phyloP scores from a whole-genome alignment of 2,329 filamentous ascomycete species.

The Stagonosporopsis vannaccii region DNA sequence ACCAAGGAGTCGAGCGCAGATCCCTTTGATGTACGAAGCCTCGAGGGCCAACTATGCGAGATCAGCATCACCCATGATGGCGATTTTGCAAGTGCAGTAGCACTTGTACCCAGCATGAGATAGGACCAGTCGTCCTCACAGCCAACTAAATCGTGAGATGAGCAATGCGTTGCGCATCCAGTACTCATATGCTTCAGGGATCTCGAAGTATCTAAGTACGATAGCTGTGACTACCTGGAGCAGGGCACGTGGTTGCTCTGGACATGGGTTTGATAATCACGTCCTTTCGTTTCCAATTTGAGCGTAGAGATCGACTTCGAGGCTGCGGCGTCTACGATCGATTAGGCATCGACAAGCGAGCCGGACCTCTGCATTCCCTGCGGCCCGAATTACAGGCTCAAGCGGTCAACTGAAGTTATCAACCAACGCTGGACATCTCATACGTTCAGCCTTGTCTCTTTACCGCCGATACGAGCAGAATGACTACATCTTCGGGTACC shows the following conservation, averaged over 20 bases:
- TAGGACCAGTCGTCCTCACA: background rate
- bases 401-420: constrained; percentile 9
- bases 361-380: background rate
- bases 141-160: background rate
- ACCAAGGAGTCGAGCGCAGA: background rate
- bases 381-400: constrained; percentile 12
- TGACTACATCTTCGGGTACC: background rate
- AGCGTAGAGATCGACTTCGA: constrained; percentile 6
- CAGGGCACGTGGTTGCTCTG: background rate
- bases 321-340: constrained; percentile 9
- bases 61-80: constrained; percentile 89
- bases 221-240: background rate
- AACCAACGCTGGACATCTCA: background rate
- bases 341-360: constrained; percentile 15
- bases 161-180: background rate
- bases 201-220: background rate
- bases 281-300: constrained; percentile 1
- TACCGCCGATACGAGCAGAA: background rate
- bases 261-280: constrained; percentile 4
- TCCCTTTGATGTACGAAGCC: background rate
- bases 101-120: constrained; percentile 57
- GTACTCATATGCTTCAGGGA: background rate
- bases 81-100: constrained; percentile 78
- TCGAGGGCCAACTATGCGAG: constrained; percentile 63
- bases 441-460: constrained; percentile 7